These are phyloP conservation scores for Adansonia rubrostipa DNA, from an alignment of 441 rosid species.

Conservation along the genomic window DNA sequence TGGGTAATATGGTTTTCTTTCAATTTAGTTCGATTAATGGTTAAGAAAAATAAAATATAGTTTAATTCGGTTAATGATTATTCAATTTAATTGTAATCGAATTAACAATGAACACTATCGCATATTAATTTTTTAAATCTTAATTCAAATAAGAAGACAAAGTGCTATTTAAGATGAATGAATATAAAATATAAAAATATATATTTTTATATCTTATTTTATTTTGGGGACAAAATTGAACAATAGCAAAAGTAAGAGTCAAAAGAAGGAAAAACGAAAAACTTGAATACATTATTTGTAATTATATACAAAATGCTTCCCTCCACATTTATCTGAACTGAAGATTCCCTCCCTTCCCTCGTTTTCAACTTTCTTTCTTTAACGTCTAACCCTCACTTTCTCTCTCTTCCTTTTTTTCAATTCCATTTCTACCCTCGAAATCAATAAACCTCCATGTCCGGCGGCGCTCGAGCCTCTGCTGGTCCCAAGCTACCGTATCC, in stretches of 20 bases:
- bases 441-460: slow-evolving; percentile 48
- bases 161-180: neutral
- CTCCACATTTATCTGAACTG: slow-evolving; percentile 85
- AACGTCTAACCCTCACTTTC: slow-evolving; percentile 22
- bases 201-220: neutral
- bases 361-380: slow-evolving; percentile 45
- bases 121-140: neutral
- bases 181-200: neutral
- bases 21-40: too few relatives aligned
- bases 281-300: neutral
- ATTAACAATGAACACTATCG: neutral
- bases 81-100: too few relatives aligned
- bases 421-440: slow-evolving; percentile 14
- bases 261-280: slow-evolving; percentile 23
- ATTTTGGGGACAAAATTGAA: slow-evolving; percentile 27
- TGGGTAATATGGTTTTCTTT: too few relatives aligned
- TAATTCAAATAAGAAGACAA: too few relatives aligned
- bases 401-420: slow-evolving; percentile 26
- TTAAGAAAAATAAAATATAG: too few relatives aligned
- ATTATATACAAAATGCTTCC: slow-evolving; percentile 49
- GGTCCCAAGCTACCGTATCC: slow-evolving; percentile 35
- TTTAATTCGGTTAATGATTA: too few relatives aligned
- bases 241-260: slow-evolving; percentile 25
- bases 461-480: slow-evolving; percentile 52
- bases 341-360: slow-evolving; percentile 93